Percentiles rank a stretch among this genome's conserved stretches.
These are phyloP conservation scores for Carex littledalei DNA, from an alignment of 176 grass and related monocot genomes.

Conservation along the genomic window DNA sequence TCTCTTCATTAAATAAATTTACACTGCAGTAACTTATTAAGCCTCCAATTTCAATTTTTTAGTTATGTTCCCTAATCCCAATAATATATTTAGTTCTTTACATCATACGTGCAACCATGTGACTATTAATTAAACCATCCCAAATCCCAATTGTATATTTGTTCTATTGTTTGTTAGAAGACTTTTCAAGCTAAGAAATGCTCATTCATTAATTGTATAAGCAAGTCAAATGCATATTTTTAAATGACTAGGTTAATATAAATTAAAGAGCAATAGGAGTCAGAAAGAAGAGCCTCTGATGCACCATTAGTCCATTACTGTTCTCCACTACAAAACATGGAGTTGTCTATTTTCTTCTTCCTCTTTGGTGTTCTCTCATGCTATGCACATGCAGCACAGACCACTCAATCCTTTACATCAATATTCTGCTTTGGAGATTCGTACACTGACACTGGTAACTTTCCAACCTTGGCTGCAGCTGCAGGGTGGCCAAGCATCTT, in stretches of 20 bases:
- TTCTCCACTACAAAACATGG: neutral
- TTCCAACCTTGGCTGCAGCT: conserved; percentile 3
- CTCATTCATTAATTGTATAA: neutral
- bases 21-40: no score
- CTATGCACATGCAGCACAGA: neutral
- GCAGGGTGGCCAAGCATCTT: neutral
- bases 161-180: neutral
- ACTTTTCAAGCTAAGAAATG: neutral
- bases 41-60: no score
- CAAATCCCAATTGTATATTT: neutral
- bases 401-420: neutral
- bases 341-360: neutral
- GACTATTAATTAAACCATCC: no score
- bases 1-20: no score
- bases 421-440: conserved; percentile 65
- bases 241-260: neutral
- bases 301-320: neutral
- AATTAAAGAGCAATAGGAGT: neutral
- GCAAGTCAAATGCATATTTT: neutral
- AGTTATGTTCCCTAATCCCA: no score
- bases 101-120: no score
- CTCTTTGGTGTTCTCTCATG: neutral
- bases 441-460: conserved; percentile 44
- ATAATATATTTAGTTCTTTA: no score
- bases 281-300: neutral